These are phyloP conservation scores for Magnaporthiopsis incrustans DNA, from an alignment of 2,329 filamentous ascomycete genomes.

Conservation along the genomic window DNA sequence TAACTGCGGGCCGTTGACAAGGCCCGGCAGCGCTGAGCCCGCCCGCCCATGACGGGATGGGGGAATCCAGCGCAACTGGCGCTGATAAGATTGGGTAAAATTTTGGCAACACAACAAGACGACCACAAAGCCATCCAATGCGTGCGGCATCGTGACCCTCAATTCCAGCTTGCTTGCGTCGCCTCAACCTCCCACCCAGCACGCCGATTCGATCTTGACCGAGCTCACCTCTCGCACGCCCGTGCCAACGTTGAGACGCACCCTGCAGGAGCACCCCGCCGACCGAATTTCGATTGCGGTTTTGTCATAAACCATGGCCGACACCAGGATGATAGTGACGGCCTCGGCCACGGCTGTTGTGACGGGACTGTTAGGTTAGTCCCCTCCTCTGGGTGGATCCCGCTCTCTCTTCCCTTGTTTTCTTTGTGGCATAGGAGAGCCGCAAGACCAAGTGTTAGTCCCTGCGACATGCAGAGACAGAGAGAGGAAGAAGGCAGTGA, in stretches of 20 bases:
- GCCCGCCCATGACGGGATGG: background rate
- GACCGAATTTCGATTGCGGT: conserved; percentile 28
- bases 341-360: conserved; percentile 54
- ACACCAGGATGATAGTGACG: conserved; percentile 50
- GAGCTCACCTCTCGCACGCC: background rate
- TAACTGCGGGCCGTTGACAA: background rate
- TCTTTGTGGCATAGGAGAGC: background rate
- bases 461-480: background rate
- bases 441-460: background rate
- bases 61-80: background rate
- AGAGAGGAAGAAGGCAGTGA: background rate
- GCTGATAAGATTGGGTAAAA: conserved; percentile 7
- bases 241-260: conserved; percentile 1
- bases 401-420: background rate
- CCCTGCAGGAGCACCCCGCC: background rate
- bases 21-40: background rate
- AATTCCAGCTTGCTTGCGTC: background rate
- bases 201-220: background rate
- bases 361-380: conserved; percentile 51
- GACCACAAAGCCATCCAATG: background rate
- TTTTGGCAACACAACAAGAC: background rate
- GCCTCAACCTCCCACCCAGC: background rate
- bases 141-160: background rate
- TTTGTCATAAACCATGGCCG: conserved; percentile 46
- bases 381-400: background rate